Conservation (phyloP, 176 grass and related monocot genomes). For the Juncus inflexus region DNA sequence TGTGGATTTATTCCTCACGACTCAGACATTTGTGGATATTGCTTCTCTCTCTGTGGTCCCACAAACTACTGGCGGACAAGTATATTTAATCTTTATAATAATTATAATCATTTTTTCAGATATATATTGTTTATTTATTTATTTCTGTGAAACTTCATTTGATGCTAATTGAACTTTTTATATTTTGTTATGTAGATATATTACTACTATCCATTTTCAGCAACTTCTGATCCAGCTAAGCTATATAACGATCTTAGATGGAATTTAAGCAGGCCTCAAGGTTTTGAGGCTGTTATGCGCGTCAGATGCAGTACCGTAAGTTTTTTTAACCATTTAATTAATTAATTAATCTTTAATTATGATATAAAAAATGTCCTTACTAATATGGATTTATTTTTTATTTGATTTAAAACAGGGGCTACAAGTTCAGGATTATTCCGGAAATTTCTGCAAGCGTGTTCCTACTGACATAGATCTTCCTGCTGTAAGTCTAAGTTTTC, state of each 20-base stretch:
- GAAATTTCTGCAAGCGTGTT: slow-evolving; percentile 88
- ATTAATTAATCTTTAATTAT: slow-evolving; percentile 19
- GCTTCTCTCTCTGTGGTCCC: slow-evolving; percentile 79
- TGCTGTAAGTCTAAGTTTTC: slow-evolving; percentile 37
- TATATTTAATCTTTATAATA: slow-evolving; percentile 31
- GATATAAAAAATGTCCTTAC: not conserved
- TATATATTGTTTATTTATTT: not conserved
- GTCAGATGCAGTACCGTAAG: slow-evolving; percentile 73
- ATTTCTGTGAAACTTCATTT: not conserved
- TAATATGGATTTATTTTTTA: slow-evolving; percentile 20
- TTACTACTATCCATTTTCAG: slow-evolving; percentile 90
- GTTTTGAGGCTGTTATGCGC: slow-evolving; percentile 90
- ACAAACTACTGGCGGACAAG: slow-evolving; percentile 70
- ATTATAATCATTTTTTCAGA: not conserved
- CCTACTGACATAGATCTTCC: slow-evolving; percentile 94
- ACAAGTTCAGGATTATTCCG: slow-evolving; percentile 78
- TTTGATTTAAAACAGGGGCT: slow-evolving; percentile 46
- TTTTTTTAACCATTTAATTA: slow-evolving; percentile 19
- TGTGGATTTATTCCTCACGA: slow-evolving; percentile 79
- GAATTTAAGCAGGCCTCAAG: slow-evolving; percentile 90
- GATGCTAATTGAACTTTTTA: slow-evolving; percentile 1
- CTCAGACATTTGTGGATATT: slow-evolving; percentile 74
- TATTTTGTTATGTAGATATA: slow-evolving; percentile 54
- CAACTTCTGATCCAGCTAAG: slow-evolving; percentile 76
- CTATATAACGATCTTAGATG: slow-evolving; percentile 94